Conservation (phyloP, 345 rosid species). For the Zanthoxylum bungeanum region DNA sequence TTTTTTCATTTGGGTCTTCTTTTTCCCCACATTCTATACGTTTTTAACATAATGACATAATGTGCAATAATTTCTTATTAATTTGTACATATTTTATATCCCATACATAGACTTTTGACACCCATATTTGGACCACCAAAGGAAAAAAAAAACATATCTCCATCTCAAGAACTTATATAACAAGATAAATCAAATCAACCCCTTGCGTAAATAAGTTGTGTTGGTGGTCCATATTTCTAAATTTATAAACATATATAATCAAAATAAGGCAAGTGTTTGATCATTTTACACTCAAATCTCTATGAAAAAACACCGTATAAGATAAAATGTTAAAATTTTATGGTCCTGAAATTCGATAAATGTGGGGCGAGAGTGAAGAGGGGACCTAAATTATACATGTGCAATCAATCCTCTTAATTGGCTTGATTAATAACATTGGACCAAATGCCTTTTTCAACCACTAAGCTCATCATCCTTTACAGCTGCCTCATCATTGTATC, state of each 20-base stretch:
- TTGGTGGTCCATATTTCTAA: not conserved
- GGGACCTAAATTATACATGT: constrained; percentile 9
- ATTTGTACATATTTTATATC: not conserved
- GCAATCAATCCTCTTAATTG: constrained; percentile 16
- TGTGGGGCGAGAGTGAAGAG: not conserved
- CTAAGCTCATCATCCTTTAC: constrained; percentile 16
- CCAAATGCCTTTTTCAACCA: constrained; percentile 13
- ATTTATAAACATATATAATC: too few species aligned
- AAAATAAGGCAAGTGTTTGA: too few species aligned
- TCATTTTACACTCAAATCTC: not conserved
- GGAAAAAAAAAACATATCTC: not conserved
- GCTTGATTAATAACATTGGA: constrained; percentile 16
- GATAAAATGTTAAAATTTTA: too few species aligned
- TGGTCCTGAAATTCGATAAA: constrained; percentile 6
- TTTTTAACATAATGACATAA: not conserved
- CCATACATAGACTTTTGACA: not conserved
- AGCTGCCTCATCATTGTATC: constrained; percentile 25
- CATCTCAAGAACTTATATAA: not conserved
- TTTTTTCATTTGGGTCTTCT: not conserved
- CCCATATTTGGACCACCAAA: not conserved
- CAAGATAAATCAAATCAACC: not conserved
- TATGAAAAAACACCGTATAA: not conserved
- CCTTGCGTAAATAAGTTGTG: not conserved
- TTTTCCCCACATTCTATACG: not conserved
- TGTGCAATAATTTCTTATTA: not conserved